Base-by-base conservation (phyloP, 2,329 filamentous ascomycete species). In the Fonsecaea erecta region DNA sequence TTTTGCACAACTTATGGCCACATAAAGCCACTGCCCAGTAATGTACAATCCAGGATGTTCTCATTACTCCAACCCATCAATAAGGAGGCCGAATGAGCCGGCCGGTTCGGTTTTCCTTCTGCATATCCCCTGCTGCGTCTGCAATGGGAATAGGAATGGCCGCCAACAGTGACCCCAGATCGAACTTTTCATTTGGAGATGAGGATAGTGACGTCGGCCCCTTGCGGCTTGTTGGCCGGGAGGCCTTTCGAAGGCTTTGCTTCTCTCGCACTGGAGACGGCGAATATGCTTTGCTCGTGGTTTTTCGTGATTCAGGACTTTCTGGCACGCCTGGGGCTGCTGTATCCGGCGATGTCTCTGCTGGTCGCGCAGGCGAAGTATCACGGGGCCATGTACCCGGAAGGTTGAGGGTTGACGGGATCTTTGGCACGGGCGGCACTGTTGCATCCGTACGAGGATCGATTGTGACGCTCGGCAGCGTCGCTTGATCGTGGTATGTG, bases 371-470 rank as follows among this genome's bases (percentile, higher is more conserved):
- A 16, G 71, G 70, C 24, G 71, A 72, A 24, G 75, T 75, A 65
- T 79, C 78, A 16, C 75, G 74, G 2, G 78, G 76, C 65, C 77
- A 79, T n/a, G 77, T 76, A 28, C 77, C 78, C 1, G 79, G 78
- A 18, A 81, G 74, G 35, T 77, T 73, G 35, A 82, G 71, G 4
- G 74, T 74, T 0, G 74, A 71, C 14, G 79, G 79, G n/a, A 81
- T 75, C 21, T 80, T 80, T 12, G 80, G 80, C 3, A 82, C 80
- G 12, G 80, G 80, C 1, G 79, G 79, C n/a, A 82, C 77, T 37
- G 73, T 74, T n/a, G 76, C 71, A 52, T 68, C 66, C 5, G 37
- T 28, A 21, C 48, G 51, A 24, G 65, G 63, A 51, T 65, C 54
- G 5, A 60, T 53, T 35, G 58, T 62, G 16, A 66, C 32, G n/a